Evolutionary conservation across 2,329 filamentous ascomycete genomes (phyloP), one percentile per base, ranked within the genome.

Genomic region (Diaporthe batatas): DNA sequence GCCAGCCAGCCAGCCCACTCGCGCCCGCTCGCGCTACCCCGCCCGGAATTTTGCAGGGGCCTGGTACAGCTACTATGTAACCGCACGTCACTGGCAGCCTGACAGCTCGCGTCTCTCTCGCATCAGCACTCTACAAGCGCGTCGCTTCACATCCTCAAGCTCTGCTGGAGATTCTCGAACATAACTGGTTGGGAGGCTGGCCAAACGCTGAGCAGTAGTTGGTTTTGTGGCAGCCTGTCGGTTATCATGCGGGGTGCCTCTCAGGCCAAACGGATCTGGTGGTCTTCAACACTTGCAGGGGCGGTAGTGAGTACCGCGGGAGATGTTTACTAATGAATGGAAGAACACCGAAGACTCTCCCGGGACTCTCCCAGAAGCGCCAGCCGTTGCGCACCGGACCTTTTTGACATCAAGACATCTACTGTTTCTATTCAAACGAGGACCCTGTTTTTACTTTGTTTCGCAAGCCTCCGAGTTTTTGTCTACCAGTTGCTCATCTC

Each of bases 81-180:
- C 32, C 51, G 57, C 70, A 73, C 72, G 72, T 73, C 72, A 73
- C 72, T 68, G 58, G 25, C 42, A 67, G 51, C 68, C 49, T 42
- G 47, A 53, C 32, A 55, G 65, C 53, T 73, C 72, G 72, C 72
- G 72, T 68, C 72, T 71, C 57, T 59, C 47, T 71, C 65, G 49
- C 55, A 69, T 71, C 57, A 71, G 68, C 68, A 67, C 71, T 65
- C 53, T 73, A 71, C 47, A 53, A 53, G 67, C 58, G 72, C 72
- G 71, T 70, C 67, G 57, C 42, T 55, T 34, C 51, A 42, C 21
- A 36, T 14, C 32, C 55, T 67, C 62, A 36, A 39, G 32, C 6
- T 67, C 47, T 25, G 34, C 32, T 18, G 29, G 6, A 25, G 32
- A 23, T 51, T 18, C 44, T 65, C 42, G 62, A 32, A 65, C 14